These are phyloP conservation scores for Zymoseptoria brevis DNA, from an alignment of 2,329 filamentous ascomycete species.

Conservation along the genomic window DNA sequence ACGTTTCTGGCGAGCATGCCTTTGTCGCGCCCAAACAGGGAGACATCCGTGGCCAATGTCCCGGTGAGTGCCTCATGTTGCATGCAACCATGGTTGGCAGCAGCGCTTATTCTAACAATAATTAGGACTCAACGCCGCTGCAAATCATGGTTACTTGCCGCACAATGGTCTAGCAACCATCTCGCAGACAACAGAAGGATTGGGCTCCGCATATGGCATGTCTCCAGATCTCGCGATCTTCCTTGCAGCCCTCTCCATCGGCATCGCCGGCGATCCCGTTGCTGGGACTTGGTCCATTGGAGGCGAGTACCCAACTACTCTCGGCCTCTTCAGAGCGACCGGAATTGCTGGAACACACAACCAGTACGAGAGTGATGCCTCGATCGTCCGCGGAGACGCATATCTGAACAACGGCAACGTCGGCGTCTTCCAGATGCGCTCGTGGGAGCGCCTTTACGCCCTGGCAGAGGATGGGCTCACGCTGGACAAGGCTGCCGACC, in stretches of 20 bases:
- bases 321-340: constrained; percentile 3
- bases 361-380: constrained; percentile 29
- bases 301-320: constrained; percentile 2
- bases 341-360: constrained; percentile 25
- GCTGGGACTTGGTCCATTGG: constrained; percentile 18
- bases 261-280: constrained; percentile 1
- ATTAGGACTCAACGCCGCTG: background rate
- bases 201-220: constrained; percentile 24
- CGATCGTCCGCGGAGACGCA: constrained; percentile 26
- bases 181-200: constrained; percentile 17
- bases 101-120: background rate
- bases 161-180: constrained; percentile 23
- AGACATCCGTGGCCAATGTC: constrained; percentile 23
- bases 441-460: constrained; percentile 10
- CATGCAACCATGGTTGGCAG: background rate
- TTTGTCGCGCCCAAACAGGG: constrained; percentile 16
- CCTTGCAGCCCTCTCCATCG: constrained; percentile 1
- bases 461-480: constrained; percentile 7
- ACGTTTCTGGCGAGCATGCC: constrained; percentile 14
- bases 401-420: constrained; percentile 16
- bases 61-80: constrained; percentile 7
- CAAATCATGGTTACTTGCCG: constrained; percentile 10
- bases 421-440: constrained; percentile 8
- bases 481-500: constrained; percentile 8
- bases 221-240: constrained; percentile 8